phyloP scores from a whole-genome alignment of 768 basidiomycete species.

The Boletus edulis region DNA sequence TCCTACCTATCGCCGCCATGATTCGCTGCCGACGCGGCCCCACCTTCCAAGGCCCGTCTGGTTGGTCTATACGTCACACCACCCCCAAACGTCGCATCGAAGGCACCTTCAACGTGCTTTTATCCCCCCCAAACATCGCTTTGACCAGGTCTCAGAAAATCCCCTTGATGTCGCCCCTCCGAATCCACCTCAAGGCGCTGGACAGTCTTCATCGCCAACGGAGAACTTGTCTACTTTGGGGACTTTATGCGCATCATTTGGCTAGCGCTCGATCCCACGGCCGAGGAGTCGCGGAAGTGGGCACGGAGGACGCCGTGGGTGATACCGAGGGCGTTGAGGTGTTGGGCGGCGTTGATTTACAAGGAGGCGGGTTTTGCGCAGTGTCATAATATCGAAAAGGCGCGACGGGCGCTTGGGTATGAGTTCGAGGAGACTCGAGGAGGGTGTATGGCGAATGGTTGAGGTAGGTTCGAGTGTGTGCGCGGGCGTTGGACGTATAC shows the following conservation, averaged over 20 bases:
- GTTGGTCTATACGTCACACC: conserved; percentile 77
- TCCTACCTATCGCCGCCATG: conserved; percentile 57
- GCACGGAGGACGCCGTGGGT: conserved; percentile 37
- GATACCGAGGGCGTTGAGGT: conserved; percentile 64
- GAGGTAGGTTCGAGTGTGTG: conserved; percentile 46
- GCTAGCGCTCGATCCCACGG: conserved; percentile 58
- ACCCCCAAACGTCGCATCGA: conserved; percentile 58
- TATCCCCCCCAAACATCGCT: conserved; percentile 44
- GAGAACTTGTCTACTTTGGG: conserved; percentile 96
- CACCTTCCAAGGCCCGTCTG: conserved; percentile 73
- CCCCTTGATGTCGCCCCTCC: conserved; percentile 45
- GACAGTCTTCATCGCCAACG: conserved; percentile 97
- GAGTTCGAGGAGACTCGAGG: conserved; percentile 84
- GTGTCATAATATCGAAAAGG: conserved; percentile 94
- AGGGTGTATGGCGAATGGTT: conserved; percentile 76
- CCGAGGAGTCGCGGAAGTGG: conserved; percentile 35
- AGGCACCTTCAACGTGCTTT: conserved; percentile 40
- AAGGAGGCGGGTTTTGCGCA: conserved; percentile 83
- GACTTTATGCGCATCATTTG: conserved; percentile 82
- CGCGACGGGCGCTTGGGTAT: conserved; percentile 87
- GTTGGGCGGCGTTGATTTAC: conserved; percentile 65
- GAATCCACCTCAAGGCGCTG: conserved; percentile 77
- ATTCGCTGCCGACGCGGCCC: conserved; percentile 60
- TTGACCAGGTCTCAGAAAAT: conserved; percentile 71
- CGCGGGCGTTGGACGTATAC: background rate